Base-by-base conservation (phyloP, 1,139 yeast genomes). In the Diutina neorugosa region DNA sequence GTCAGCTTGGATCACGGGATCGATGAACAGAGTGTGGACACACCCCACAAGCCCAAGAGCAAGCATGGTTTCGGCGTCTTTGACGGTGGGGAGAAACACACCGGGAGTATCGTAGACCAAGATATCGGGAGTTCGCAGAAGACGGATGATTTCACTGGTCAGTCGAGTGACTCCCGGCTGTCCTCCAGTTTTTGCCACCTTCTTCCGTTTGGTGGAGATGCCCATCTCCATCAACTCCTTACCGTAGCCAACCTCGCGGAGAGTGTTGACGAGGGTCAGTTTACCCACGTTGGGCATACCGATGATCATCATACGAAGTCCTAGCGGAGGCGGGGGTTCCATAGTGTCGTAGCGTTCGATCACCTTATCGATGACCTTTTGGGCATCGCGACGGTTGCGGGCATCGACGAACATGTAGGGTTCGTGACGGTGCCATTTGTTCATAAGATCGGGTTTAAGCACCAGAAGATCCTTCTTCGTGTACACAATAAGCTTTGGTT, bases 221-320 rank as follows among this genome's bases (percentile, higher is more conserved):
- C 70, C 58, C 18, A 60, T 58, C 8, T 58, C 60, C 25, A 56
- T 56, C n/a, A 58, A 55, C 49, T 59, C 60, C 7, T 57, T 53
- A 11, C 65, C 58, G 53, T 71, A 65, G 2, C 89, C 88, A 2
- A 77, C 78, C 21, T 73, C 72, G 54, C 97, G 69, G 53, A 93
- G 69, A 0, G 85, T 76, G 63, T 93, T 93, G 12, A 91, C 84
- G 54, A 93, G 68, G 0, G 96, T 86, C n/a, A 96, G 87, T 65
- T 93, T 93, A 1, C 98, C 98, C n/a, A 90, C 96, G 65, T 93
- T 93, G 0, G 98, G 98, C 95, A 93, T 87, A 0, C 98, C 98
- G 11, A 86, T 82, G 52, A 93, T 81, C 73, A 91, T 73, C 53
- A 86, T 66, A 42, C 91, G 69, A 52, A 86, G 69, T 0, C 98